These are phyloP conservation scores for Cyclostephanos invisitatus DNA, from an alignment of 108 stramenopile species.

Conservation along the genomic window DNA sequence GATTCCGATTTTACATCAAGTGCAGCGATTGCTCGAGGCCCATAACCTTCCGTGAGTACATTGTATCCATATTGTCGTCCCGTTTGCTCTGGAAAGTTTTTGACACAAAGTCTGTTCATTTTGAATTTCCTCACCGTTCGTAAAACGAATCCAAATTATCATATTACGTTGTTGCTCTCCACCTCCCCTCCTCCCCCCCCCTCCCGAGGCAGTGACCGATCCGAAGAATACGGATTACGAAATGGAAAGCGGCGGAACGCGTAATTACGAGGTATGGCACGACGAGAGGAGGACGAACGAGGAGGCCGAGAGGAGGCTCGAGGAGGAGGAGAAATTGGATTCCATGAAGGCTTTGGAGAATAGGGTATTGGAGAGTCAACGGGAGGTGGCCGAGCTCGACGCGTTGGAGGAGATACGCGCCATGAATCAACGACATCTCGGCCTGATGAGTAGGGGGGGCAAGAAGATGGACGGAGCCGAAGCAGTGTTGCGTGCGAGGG, in stretches of 20 bases:
- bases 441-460: slow-evolving; percentile 51
- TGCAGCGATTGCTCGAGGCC: slow-evolving; percentile 88
- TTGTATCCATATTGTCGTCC: background rate
- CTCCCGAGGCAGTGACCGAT: slow-evolving; percentile 70
- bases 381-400: slow-evolving; percentile 95
- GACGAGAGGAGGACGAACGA: slow-evolving; percentile 81
- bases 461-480: slow-evolving; percentile 50
- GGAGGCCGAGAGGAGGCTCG: slow-evolving; percentile 62
- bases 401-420: slow-evolving; percentile 93
- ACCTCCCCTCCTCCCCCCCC: background rate
- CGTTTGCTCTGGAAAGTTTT: no score
- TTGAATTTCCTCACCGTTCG: no score
- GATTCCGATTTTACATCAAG: slow-evolving; percentile 94
- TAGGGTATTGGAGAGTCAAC: slow-evolving; percentile 91
- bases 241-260: slow-evolving; percentile 92
- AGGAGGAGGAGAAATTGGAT: slow-evolving; percentile 87
- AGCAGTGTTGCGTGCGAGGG: slow-evolving; percentile 60
- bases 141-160: no score
- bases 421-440: slow-evolving; percentile 78
- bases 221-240: slow-evolving; percentile 97
- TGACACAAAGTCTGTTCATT: no score
- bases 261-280: slow-evolving; percentile 95
- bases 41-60: slow-evolving; percentile 66
- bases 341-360: slow-evolving; percentile 95
- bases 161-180: no score